phyloP scores from a whole-genome alignment of 768 basidiomycete genomes.

The Pilatotrama ljubarskyi region DNA sequence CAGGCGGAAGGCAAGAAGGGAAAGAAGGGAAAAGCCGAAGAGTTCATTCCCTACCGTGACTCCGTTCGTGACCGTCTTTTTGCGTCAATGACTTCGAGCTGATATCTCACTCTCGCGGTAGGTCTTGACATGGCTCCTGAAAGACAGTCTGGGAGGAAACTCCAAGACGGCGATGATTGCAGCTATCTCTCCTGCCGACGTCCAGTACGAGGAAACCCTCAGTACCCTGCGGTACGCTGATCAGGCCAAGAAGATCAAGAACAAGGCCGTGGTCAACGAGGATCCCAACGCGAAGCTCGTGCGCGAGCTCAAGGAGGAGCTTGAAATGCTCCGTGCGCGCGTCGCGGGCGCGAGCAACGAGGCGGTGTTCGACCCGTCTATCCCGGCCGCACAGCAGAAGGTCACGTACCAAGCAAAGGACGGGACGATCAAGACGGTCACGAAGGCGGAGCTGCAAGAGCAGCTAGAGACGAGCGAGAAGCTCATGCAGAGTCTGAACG shows the following conservation, averaged over 20 bases:
- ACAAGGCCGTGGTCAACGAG: constrained; percentile 98
- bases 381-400: constrained; percentile 93
- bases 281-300: constrained; percentile 99
- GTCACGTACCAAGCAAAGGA: constrained; percentile 93
- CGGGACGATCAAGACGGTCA: constrained; percentile 91
- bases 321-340: constrained; percentile 87
- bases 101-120: constrained; percentile 28
- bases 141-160: constrained; percentile 96
- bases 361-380: constrained; percentile 79
- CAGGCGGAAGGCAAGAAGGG: constrained; percentile 56
- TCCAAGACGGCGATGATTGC: constrained; percentile 99
- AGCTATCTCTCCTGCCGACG: constrained; percentile 94
- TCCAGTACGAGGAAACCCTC: constrained; percentile 87
- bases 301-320: constrained; percentile 97
- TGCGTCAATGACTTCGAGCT: background rate
- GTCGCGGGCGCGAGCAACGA: constrained; percentile 70
- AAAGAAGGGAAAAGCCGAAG: constrained; percentile 86
- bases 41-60: constrained; percentile 97
- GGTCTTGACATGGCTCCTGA: constrained; percentile 97
- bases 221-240: constrained; percentile 97
- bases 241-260: constrained; percentile 99
- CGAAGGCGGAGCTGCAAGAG: constrained; percentile 96
- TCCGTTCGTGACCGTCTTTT: constrained; percentile 57
- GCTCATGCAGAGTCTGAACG: constrained; percentile 88
- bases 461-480: constrained; percentile 96